Percentiles rank a stretch among this genome's conserved stretches.
phyloP scores from a whole-genome alignment of 2,329 filamentous ascomycete genomes.

The Talaromyces sp. region DNA sequence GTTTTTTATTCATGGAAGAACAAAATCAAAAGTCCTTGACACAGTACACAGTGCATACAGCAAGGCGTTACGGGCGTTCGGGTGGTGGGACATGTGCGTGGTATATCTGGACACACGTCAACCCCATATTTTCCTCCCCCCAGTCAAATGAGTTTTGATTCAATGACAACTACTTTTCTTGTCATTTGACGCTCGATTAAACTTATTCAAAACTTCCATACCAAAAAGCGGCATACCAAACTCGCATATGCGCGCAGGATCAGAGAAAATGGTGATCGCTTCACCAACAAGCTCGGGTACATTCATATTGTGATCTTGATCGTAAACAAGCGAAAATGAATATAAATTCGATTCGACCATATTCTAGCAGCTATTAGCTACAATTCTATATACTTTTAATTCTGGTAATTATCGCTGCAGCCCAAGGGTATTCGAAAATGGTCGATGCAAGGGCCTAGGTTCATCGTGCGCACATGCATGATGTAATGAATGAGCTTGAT shows the following conservation, averaged over 20 bases:
- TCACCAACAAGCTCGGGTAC: neutral
- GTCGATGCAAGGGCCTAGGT: slow-evolving; percentile 8
- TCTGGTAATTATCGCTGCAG: neutral
- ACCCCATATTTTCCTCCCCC: neutral
- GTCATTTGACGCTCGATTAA: neutral
- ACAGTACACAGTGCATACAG: slow-evolving; percentile 1
- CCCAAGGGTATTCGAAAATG: neutral
- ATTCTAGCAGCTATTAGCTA: neutral
- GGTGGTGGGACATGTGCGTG: neutral
- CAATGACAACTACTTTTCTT: slow-evolving; percentile 2
- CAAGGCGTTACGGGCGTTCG: slow-evolving; percentile 9
- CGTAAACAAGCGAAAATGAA: neutral
- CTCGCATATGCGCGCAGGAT: neutral
- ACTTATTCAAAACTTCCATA: neutral
- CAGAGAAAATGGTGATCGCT: neutral
- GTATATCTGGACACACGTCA: neutral
- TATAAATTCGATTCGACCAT: neutral
- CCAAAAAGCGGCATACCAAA: neutral
- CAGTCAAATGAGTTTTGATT: neutral
- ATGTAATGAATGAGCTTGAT: neutral
- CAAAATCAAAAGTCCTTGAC: neutral
- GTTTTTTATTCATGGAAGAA: neutral
- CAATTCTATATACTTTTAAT: neutral
- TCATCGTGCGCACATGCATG: neutral
- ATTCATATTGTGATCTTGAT: neutral